These are phyloP conservation scores for Leucogyrophana mollusca DNA, from an alignment of 768 basidiomycete genomes.

Conservation along the genomic window DNA sequence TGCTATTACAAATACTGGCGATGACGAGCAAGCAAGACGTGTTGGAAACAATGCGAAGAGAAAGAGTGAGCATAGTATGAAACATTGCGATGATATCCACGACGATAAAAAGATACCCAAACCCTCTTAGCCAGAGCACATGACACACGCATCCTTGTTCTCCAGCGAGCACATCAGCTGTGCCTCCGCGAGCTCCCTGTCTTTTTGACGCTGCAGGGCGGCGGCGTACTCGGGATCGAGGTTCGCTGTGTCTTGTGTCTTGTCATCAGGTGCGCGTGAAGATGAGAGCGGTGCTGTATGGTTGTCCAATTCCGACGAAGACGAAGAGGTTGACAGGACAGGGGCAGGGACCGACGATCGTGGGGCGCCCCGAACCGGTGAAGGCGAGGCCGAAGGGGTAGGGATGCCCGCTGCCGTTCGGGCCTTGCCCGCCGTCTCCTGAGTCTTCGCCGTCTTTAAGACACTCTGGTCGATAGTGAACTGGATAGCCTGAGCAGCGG, in stretches of 20 bases:
- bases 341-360: slow-evolving; percentile 15
- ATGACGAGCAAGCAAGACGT: too few species aligned
- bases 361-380: slow-evolving; percentile 14
- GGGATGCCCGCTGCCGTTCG: slow-evolving; percentile 15
- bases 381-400: slow-evolving; percentile 24
- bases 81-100: too few species aligned
- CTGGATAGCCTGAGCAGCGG: slow-evolving; percentile 94
- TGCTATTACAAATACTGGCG: too few species aligned
- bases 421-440: slow-evolving; percentile 19
- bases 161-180: slow-evolving; percentile 83
- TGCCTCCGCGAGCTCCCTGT: slow-evolving; percentile 77
- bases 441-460: slow-evolving; percentile 53
- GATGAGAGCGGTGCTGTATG: slow-evolving; percentile 14
- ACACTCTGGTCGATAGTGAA: slow-evolving; percentile 91
- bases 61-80: not conserved
- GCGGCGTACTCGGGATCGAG: slow-evolving; percentile 74
- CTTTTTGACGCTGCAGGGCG: slow-evolving; percentile 66
- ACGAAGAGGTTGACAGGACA: slow-evolving; percentile 31
- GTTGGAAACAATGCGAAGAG: too few species aligned
- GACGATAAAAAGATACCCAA: too few species aligned
- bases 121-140: slow-evolving; percentile 74
- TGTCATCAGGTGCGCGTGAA: slow-evolving; percentile 36
- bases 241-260: slow-evolving; percentile 39
- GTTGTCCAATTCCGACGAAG: slow-evolving; percentile 14
- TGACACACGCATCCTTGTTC: slow-evolving; percentile 92